phyloP scores from a whole-genome alignment of 2,329 filamentous ascomycete genomes.

The Hypomyces rosellus region DNA sequence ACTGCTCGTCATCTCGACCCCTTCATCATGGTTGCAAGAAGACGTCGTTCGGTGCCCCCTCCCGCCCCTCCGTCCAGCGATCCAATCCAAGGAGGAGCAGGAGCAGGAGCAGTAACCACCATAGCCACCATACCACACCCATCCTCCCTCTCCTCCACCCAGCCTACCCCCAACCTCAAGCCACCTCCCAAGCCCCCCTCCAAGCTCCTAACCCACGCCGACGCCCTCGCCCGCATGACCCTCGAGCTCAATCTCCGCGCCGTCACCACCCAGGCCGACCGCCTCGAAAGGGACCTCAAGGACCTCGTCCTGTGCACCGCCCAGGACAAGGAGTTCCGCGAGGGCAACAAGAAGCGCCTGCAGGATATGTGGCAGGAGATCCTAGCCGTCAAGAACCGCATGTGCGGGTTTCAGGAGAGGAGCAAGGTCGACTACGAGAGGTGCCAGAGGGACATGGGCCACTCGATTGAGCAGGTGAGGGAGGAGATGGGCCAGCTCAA shows the following conservation, averaged over 20 bases:
- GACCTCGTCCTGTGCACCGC: slow-evolving; percentile 20
- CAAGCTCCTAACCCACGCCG: slow-evolving; percentile 21
- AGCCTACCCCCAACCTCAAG: not conserved
- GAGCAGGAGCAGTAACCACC: not conserved
- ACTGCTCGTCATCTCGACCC: not conserved
- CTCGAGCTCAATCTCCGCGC: slow-evolving; percentile 30
- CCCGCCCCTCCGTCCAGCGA: not conserved
- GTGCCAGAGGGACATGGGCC: slow-evolving; percentile 15
- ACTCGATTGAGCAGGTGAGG: slow-evolving; percentile 14
- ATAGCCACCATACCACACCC: not conserved
- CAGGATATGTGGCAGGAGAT: slow-evolving; percentile 26
- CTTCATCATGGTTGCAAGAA: slow-evolving; percentile 10
- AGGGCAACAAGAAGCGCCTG: slow-evolving; percentile 24
- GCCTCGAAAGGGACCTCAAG: slow-evolving; percentile 24
- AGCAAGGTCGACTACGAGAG: slow-evolving; percentile 9
- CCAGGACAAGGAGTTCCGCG: slow-evolving; percentile 23
- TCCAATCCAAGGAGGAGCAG: too few relatives aligned
- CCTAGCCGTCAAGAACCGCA: slow-evolving; percentile 22
- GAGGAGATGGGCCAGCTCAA: slow-evolving; percentile 20
- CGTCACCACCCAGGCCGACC: slow-evolving; percentile 21
- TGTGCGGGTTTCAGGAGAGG: slow-evolving; percentile 14
- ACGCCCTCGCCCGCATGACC: slow-evolving; percentile 31
- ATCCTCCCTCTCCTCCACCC: not conserved
- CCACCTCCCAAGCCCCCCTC: not conserved
- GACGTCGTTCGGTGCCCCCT: slow-evolving; percentile 13